phyloP scores from a whole-genome alignment of 768 basidiomycete species.

The Boletus reticuloceps region DNA sequence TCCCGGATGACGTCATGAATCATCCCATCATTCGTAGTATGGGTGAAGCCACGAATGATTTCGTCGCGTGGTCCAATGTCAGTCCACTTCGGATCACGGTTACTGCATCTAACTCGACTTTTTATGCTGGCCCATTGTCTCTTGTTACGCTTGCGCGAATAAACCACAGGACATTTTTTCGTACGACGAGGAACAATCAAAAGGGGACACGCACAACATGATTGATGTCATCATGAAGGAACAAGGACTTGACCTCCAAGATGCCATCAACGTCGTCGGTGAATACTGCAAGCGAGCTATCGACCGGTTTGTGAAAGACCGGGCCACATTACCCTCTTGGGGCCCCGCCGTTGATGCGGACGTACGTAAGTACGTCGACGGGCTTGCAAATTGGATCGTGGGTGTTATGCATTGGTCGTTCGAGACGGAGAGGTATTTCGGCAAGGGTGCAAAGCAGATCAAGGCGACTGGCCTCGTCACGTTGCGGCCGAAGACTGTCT shows the following conservation, averaged over 20 bases:
- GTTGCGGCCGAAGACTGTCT: slow-evolving; percentile 43
- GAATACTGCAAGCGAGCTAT: slow-evolving; percentile 71
- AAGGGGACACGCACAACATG: slow-evolving; percentile 84
- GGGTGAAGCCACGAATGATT: slow-evolving; percentile 75
- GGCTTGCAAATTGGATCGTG: slow-evolving; percentile 77
- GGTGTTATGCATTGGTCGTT: slow-evolving; percentile 78
- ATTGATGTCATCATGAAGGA: slow-evolving; percentile 75
- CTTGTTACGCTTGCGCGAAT: neutral
- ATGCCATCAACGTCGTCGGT: slow-evolving; percentile 74
- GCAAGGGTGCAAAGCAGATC: slow-evolving; percentile 50
- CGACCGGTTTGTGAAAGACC: slow-evolving; percentile 57
- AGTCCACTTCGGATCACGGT: slow-evolving; percentile 24
- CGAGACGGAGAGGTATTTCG: slow-evolving; percentile 72
- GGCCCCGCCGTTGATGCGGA: slow-evolving; percentile 62
- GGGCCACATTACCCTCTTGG: slow-evolving; percentile 64
- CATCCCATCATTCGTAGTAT: slow-evolving; percentile 65
- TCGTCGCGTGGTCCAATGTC: slow-evolving; percentile 87
- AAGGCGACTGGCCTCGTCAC: slow-evolving; percentile 56
- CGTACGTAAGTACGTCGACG: slow-evolving; percentile 61
- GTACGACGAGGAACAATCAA: slow-evolving; percentile 80
- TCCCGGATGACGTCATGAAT: slow-evolving; percentile 81
- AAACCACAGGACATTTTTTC: slow-evolving; percentile 74
- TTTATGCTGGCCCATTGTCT: neutral
- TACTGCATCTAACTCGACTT: neutral
- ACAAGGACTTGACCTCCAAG: slow-evolving; percentile 65